phyloP scores from a whole-genome alignment of 192 early-diverging fungal genomes.

The Backusella mclennaniae region DNA sequence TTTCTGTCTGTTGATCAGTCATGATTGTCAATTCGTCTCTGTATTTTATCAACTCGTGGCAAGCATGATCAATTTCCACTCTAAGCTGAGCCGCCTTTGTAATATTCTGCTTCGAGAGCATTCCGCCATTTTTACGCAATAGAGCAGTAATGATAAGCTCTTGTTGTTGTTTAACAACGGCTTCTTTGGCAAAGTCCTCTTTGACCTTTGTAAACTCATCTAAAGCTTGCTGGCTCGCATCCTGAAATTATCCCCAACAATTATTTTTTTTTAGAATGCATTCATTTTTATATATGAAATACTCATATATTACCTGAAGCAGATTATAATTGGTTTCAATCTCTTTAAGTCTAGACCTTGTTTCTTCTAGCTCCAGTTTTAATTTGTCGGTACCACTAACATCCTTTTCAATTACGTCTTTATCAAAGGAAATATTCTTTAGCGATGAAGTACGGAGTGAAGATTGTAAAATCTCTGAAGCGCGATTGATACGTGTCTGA shows the following conservation, averaged over 20 bases:
- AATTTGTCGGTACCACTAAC: background rate
- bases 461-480: conserved; percentile 20
- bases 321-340: conserved; percentile 32
- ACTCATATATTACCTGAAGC: conserved; percentile 33
- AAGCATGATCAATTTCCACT: conserved; percentile 27
- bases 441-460: background rate
- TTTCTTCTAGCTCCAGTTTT: conserved; percentile 23
- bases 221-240: conserved; percentile 36
- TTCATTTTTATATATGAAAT: background rate
- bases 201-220: conserved; percentile 45
- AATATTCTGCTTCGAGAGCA: conserved; percentile 19
- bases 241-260: background rate
- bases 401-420: background rate
- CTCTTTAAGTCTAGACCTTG: conserved; percentile 23
- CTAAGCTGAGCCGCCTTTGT: conserved; percentile 16
- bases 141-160: conserved; percentile 29
- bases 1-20: background rate
- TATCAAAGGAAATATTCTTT: background rate
- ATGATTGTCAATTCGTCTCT: conserved; percentile 18
- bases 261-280: background rate
- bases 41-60: conserved; percentile 30
- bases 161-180: conserved; percentile 29
- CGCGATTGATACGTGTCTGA: conserved; percentile 14
- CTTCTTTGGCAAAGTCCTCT: conserved; percentile 46
- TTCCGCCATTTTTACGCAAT: background rate